A percentile compares a stretch with the other conserved stretches of the same genome.
phyloP scores from a whole-genome alignment of 768 basidiomycete species.

The Cystofilobasidium capitatum region DNA sequence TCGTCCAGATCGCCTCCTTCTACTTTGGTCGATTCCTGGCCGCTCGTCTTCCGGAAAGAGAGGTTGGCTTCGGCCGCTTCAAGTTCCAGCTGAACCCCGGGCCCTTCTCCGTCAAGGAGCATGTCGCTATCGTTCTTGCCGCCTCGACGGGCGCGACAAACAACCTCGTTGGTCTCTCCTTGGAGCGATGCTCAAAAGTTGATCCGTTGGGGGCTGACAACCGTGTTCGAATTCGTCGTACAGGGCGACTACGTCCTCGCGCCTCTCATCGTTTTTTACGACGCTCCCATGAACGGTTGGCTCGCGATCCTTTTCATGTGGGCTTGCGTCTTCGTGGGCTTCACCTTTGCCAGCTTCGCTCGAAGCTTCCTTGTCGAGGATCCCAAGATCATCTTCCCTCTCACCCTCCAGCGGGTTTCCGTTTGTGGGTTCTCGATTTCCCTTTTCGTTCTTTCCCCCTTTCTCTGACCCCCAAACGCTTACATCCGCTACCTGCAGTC shows the following conservation, averaged over 20 bases:
- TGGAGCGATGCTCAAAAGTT: too few relatives aligned
- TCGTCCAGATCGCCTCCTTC: constrained; percentile 12
- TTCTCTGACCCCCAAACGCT: not conserved
- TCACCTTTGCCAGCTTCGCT: constrained; percentile 8
- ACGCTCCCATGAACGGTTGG: constrained; percentile 17
- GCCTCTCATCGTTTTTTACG: constrained; percentile 4
- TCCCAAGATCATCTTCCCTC: constrained; percentile 11
- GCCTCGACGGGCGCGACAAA: constrained; percentile 12
- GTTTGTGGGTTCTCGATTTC: not conserved
- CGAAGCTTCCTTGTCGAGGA: constrained; percentile 9
- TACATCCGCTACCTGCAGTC: not conserved
- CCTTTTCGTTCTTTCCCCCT: not conserved
- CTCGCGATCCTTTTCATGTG: constrained; percentile 17
- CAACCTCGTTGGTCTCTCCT: too few relatives aligned
- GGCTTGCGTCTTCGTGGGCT: constrained; percentile 1
- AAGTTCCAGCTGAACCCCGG: constrained; percentile 7
- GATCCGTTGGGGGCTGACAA: too few relatives aligned
- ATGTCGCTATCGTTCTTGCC: constrained; percentile 14
- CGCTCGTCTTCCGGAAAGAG: not conserved
- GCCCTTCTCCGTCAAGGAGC: constrained; percentile 16
- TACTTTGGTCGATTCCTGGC: constrained; percentile 19
- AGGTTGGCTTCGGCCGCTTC: not conserved
- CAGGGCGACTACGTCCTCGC: constrained; percentile 19
- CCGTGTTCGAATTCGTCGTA: too few relatives aligned
- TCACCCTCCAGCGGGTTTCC: constrained; percentile 3